Conservation (phyloP, 345 rosid genomes). For the Eucalyptus sp. region DNA sequence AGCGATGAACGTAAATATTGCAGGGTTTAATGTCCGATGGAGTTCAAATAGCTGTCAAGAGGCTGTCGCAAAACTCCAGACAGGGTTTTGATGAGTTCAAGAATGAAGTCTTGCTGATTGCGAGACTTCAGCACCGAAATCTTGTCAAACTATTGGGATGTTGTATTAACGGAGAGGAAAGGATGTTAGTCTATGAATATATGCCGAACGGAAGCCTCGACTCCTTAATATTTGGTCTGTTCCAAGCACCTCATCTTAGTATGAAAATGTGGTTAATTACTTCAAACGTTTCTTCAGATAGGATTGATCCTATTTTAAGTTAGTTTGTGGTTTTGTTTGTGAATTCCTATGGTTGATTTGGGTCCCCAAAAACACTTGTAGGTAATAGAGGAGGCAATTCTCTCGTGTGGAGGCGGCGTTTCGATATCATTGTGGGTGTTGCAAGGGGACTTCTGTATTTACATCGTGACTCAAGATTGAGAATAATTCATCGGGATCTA, state of each 20-base stretch:
- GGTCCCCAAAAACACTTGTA: background rate
- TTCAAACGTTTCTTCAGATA: background rate
- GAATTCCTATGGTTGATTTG: background rate
- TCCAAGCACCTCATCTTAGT: background rate
- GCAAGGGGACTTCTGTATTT: constrained; percentile 24
- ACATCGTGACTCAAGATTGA: constrained; percentile 13
- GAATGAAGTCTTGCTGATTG: constrained; percentile 11
- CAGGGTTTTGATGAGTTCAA: constrained; percentile 15
- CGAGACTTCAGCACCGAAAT: constrained; percentile 18
- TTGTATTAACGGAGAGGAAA: constrained; percentile 6
- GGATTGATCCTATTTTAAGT: background rate
- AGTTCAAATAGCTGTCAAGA: constrained; percentile 13
- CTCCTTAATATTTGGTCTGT: constrained; percentile 8
- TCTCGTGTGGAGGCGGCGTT: background rate
- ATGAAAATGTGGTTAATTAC: background rate
- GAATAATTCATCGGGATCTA: constrained; percentile 19
- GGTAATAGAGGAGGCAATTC: background rate
- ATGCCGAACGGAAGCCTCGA: constrained; percentile 15
- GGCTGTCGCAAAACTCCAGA: constrained; percentile 5
- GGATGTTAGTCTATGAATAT: constrained; percentile 9
- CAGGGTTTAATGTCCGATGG: constrained; percentile 8
- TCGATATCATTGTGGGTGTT: constrained; percentile 8
- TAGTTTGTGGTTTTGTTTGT: background rate
- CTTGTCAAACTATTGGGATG: constrained; percentile 14
- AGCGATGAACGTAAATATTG: background rate